Evolutionary conservation across 495 filamentous ascomycete genomes (phyloP).

Genomic region (Tuber melanosporum): DNA sequence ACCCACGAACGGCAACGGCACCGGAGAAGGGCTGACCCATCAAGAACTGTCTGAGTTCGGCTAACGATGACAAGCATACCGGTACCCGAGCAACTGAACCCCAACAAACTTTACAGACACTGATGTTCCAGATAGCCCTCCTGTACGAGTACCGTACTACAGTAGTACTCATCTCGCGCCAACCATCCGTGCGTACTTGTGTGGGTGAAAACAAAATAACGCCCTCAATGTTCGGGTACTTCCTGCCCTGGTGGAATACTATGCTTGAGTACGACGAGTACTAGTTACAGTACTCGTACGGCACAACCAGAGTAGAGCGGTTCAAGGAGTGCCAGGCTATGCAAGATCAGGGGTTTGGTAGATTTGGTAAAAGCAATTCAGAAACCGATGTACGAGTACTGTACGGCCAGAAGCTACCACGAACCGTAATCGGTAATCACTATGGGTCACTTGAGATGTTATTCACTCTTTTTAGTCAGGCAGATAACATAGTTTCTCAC

Average conservation of each 20-base stretch:
- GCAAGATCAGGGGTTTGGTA: not conserved
- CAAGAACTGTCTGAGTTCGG: conserved; percentile 1
- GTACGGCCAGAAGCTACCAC: not conserved
- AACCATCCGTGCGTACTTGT: not conserved
- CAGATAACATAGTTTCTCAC: not conserved
- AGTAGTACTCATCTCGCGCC: not conserved
- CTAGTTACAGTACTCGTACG: no score
- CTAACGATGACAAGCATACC: not conserved
- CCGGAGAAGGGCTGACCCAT: not conserved
- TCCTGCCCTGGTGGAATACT: not conserved
- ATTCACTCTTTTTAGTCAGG: not conserved
- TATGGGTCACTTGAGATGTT: not conserved
- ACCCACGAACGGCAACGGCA: not conserved
- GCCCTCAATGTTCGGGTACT: not conserved
- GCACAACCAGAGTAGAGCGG: not conserved
- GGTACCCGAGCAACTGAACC: not conserved
- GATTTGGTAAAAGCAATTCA: not conserved
- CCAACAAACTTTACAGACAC: not conserved
- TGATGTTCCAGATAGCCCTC: not conserved
- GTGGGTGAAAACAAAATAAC: not conserved
- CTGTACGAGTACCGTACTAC: not conserved
- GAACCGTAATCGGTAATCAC: not conserved
- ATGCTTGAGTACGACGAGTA: not conserved
- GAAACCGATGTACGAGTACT: not conserved
- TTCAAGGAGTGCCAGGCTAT: not conserved